phyloP scores from a whole-genome alignment of 805 yeast species.

The Peterozyma xylosa region DNA sequence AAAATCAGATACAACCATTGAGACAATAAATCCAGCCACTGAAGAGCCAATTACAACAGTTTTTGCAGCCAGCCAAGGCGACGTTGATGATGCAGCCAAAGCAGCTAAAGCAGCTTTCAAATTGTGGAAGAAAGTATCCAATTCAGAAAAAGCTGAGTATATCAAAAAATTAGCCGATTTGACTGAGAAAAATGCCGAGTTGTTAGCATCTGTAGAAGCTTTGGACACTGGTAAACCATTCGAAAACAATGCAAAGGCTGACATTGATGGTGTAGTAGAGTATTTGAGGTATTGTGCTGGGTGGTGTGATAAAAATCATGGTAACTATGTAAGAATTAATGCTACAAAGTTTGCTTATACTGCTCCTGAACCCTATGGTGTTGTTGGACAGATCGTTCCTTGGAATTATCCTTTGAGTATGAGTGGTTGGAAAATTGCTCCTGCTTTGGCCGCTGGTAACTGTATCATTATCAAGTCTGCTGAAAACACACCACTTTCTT shows the following conservation, averaged over 20 bases:
- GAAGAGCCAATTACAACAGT: slow-evolving; percentile 38
- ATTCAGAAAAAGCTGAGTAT: slow-evolving; percentile 29
- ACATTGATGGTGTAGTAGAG: slow-evolving; percentile 36
- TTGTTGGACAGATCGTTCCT: slow-evolving; percentile 63
- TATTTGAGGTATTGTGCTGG: slow-evolving; percentile 51
- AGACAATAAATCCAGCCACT: slow-evolving; percentile 42
- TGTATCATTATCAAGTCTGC: slow-evolving; percentile 65
- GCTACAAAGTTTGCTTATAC: slow-evolving; percentile 57
- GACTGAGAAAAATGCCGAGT: slow-evolving; percentile 38
- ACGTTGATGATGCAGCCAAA: slow-evolving; percentile 42
- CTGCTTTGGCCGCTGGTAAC: slow-evolving; percentile 79
- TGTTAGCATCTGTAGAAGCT: slow-evolving; percentile 43
- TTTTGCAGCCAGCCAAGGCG: slow-evolving; percentile 36
- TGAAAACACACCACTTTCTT: slow-evolving; percentile 69
- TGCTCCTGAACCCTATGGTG: slow-evolving; percentile 59
- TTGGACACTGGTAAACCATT: slow-evolving; percentile 51
- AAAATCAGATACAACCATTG: slow-evolving; percentile 29
- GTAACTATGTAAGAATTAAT: slow-evolving; percentile 27
- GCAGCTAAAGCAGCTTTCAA: slow-evolving; percentile 41
- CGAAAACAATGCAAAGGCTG: slow-evolving; percentile 38
- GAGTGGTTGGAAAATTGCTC: slow-evolving; percentile 79
- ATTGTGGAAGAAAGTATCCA: slow-evolving; percentile 39
- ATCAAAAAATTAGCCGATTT: slow-evolving; percentile 43
- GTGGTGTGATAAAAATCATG: slow-evolving; percentile 52
- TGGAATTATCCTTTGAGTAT: slow-evolving; percentile 68